Evolutionary conservation across 176 grass and related monocot species (phyloP).

Genomic region (Alopecurus myosuroides): DNA sequence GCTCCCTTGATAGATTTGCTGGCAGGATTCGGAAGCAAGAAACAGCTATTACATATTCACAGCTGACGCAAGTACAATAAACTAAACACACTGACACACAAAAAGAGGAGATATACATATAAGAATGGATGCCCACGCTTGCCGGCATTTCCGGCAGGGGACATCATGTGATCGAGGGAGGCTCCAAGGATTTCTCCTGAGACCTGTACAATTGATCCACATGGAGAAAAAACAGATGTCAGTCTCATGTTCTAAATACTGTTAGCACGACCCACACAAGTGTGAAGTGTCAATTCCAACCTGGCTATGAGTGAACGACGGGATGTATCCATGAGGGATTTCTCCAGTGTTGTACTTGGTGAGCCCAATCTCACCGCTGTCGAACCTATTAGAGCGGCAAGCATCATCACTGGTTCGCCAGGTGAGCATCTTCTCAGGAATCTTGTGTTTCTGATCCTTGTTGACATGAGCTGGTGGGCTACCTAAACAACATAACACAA

Average conservation of each 20-base stretch:
- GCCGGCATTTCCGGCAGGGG: conserved; percentile 65
- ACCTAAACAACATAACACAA: conserved; percentile 34
- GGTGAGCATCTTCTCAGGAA: conserved; percentile 84
- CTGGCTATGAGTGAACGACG: conserved; percentile 76
- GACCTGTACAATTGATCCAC: conserved; percentile 31
- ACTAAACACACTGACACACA: neutral
- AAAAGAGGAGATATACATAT: conserved; percentile 44
- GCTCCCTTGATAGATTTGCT: conserved; percentile 92
- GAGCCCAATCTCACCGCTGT: conserved; percentile 59
- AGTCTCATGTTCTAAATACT: neutral
- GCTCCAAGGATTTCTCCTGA: conserved; percentile 83
- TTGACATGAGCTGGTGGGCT: conserved; percentile 61
- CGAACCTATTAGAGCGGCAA: conserved; percentile 59
- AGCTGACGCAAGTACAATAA: neutral
- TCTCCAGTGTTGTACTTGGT: conserved; percentile 91
- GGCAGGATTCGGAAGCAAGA: conserved; percentile 8
- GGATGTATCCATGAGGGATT: conserved; percentile 80
- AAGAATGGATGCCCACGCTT: conserved; percentile 74
- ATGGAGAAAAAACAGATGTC: neutral
- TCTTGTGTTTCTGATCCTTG: conserved; percentile 77
- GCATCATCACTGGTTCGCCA: conserved; percentile 67
- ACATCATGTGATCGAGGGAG: conserved; percentile 93
- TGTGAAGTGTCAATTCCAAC: conserved; percentile 28
- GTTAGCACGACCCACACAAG: neutral
- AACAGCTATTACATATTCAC: conserved; percentile 14